phyloP scores from a whole-genome alignment of 2,329 filamentous ascomycete species.

The Raffaelea albimanens region DNA sequence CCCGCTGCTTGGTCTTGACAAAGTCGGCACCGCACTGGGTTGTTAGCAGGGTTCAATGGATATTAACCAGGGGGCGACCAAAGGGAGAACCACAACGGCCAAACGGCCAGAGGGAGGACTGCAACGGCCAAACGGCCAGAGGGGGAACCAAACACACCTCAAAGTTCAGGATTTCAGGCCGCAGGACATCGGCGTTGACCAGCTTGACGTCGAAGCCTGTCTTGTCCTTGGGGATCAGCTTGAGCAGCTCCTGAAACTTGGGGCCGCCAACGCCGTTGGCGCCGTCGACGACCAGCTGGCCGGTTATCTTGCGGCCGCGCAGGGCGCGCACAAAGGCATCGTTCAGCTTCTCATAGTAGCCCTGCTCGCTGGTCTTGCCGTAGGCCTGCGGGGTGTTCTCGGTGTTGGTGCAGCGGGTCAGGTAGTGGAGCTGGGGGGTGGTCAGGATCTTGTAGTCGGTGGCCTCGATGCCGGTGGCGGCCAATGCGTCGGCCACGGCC shows the following conservation, averaged over 20 bases:
- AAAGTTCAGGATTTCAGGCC: conserved; percentile 79
- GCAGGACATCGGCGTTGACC: conserved; percentile 86
- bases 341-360: conserved; percentile 90
- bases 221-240: conserved; percentile 63
- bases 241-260: conserved; percentile 78
- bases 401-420: conserved; percentile 91
- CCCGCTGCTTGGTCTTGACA: conserved; percentile 93
- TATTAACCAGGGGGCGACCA: not conserved
- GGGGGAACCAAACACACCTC: conserved; percentile 48
- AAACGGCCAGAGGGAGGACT: not conserved
- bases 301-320: conserved; percentile 63
- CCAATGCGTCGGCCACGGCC: conserved; percentile 70
- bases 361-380: conserved; percentile 77
- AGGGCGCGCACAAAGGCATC: conserved; percentile 79
- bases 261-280: conserved; percentile 95
- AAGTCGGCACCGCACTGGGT: conserved; percentile 82
- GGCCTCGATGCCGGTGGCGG: conserved; percentile 63
- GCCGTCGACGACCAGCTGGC: conserved; percentile 78
- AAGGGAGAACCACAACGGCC: not conserved
- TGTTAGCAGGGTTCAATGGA: not conserved
- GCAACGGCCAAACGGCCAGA: not conserved
- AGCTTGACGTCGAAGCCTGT: conserved; percentile 67
- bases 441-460: conserved; percentile 87
- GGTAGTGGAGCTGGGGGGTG: conserved; percentile 95
- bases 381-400: conserved; percentile 80